Conservation (phyloP, 2,329 filamentous ascomycete species). For the Cladosporium austrohemisphaericum region DNA sequence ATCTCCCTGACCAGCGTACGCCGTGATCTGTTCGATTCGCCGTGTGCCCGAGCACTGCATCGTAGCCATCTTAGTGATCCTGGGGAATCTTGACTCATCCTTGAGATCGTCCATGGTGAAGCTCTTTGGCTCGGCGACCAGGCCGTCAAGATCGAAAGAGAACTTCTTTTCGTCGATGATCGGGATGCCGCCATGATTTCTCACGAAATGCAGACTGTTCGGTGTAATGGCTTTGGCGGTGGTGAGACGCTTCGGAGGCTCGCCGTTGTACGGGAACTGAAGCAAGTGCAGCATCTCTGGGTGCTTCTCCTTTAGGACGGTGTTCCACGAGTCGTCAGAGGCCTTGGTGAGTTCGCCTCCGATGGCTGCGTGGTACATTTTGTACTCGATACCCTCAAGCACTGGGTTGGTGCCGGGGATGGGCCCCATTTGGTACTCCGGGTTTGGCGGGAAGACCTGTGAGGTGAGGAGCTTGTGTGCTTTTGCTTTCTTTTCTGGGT, state of each 20-base stretch:
- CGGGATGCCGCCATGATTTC: slow-evolving; percentile 63
- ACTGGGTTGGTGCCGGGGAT: slow-evolving; percentile 58
- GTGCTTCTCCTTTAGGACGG: slow-evolving; percentile 55
- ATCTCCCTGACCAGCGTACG: slow-evolving; percentile 50
- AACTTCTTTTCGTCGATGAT: slow-evolving; percentile 51
- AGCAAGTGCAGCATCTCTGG: slow-evolving; percentile 59
- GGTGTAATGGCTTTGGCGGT: slow-evolving; percentile 50
- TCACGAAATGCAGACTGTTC: slow-evolving; percentile 55
- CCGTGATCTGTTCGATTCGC: slow-evolving; percentile 56
- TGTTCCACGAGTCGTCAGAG: slow-evolving; percentile 54
- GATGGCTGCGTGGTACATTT: slow-evolving; percentile 55
- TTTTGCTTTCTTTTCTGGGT: slow-evolving; percentile 55
- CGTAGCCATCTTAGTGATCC: slow-evolving; percentile 50
- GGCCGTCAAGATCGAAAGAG: slow-evolving; percentile 49
- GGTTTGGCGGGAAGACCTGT: slow-evolving; percentile 44
- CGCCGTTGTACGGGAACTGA: slow-evolving; percentile 63
- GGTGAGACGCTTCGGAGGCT: slow-evolving; percentile 52
- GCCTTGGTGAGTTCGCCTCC: slow-evolving; percentile 44
- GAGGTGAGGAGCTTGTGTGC: slow-evolving; percentile 48
- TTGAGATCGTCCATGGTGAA: slow-evolving; percentile 53
- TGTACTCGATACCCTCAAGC: slow-evolving; percentile 55
- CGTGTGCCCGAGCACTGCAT: slow-evolving; percentile 61
- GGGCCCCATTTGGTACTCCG: slow-evolving; percentile 55
- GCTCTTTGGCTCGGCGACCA: slow-evolving; percentile 50
- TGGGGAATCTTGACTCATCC: slow-evolving; percentile 53